Evolutionary conservation across 495 filamentous ascomycete genomes (phyloP), one percentile per base, ranked within the genome.

Genomic region (Massariosphaeria phaeospora): DNA sequence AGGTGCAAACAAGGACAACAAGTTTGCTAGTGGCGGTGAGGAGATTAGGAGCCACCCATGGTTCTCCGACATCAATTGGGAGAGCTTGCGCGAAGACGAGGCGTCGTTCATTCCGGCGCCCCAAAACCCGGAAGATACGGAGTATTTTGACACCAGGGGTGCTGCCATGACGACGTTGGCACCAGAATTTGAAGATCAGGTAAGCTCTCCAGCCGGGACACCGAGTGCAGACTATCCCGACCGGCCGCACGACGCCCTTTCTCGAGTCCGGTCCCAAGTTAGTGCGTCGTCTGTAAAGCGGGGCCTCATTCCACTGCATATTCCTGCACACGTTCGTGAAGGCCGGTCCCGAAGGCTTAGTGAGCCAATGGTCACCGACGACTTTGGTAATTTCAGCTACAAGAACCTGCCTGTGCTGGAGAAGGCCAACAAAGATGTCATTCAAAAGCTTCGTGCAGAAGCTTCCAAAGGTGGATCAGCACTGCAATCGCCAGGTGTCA

Each of bases 371-470:
- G 75, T 82, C 29, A 77, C 82, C 0, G 94, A 97, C 69, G 93
- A 98, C 67, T 98, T 98, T 74, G 93, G 93, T 29, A 88, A 80
- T 55, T 98, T 98, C 72, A 79, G 89, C 27, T 98, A 95, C 76
- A 98, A 96, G 72, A 98, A 98, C 62, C 75, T 98, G 27, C 89
- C 93, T 1, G 91, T 97, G 49, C 77, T 98, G 17, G 91, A 96
- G 66, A 97, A 95, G 67, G 93, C 94, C 31, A 98, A 98, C 67
- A 97, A 97, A 66, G 94, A 98, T 67, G 88, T 96, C 35, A 93
- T 98, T 31, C 90, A 97, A 64, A 95, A 96, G 64, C 76, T 98
- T 51, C 81, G 90, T 9, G 88, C 89, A 23, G 91, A 96, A 66
- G 91, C 72, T 17, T 67, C 74, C 68, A 70, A 74, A 43, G 40